phyloP scores from a whole-genome alignment of 2,329 filamentous ascomycete species.

The Talaromyces sp. region DNA sequence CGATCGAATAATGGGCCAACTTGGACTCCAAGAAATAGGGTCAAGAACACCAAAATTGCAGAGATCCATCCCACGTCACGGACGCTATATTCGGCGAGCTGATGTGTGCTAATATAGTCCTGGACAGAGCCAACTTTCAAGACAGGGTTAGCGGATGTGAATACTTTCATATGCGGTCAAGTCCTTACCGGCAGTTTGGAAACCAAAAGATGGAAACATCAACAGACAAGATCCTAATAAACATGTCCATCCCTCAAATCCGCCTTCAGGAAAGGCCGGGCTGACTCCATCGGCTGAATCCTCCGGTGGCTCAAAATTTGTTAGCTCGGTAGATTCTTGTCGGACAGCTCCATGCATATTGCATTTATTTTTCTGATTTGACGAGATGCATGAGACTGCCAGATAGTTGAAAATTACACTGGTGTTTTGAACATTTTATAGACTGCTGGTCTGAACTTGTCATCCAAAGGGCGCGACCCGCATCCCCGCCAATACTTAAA shows the following conservation, averaged over 20 bases:
- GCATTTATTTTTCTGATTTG: not conserved
- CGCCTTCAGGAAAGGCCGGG: slow-evolving; percentile 10
- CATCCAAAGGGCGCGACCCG: not conserved
- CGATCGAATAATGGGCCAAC: slow-evolving; percentile 50
- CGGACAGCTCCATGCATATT: not conserved
- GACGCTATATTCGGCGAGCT: slow-evolving; percentile 42
- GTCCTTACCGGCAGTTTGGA: slow-evolving; percentile 40
- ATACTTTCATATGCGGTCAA: not conserved
- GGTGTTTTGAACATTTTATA: too few relatives aligned
- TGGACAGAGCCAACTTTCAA: slow-evolving; percentile 47
- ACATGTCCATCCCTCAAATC: slow-evolving; percentile 33
- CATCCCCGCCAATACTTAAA: not conserved
- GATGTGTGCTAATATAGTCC: slow-evolving; percentile 45
- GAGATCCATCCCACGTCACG: slow-evolving; percentile 52
- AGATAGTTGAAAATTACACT: not conserved
- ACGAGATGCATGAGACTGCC: not conserved
- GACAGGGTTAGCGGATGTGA: not conserved
- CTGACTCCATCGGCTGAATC: not conserved
- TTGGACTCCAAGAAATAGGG: slow-evolving; percentile 46
- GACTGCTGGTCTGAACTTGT: not conserved
- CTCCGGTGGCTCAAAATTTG: not conserved
- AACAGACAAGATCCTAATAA: slow-evolving; percentile 34
- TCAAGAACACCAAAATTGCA: slow-evolving; percentile 46
- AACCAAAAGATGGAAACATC: slow-evolving; percentile 44
- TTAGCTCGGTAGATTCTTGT: not conserved